Evolutionary conservation across 148 eudicot genomes (phyloP).

Genomic region (Rhododendron ovatum): DNA sequence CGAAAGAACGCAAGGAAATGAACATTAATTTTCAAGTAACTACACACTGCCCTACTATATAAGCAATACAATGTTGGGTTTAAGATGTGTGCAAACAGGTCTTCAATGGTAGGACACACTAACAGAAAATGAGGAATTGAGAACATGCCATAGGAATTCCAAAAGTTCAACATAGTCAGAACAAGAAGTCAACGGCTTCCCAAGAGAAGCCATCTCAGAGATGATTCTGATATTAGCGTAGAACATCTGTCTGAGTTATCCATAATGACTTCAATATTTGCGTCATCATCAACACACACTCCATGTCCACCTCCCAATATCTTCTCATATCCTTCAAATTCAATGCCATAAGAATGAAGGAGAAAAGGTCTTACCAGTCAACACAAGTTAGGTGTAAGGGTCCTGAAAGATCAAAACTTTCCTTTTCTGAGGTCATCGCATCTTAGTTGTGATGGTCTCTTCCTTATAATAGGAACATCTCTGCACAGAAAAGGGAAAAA

Average conservation of each 20-base stretch:
- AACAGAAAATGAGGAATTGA: not conserved
- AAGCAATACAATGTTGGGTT: not conserved
- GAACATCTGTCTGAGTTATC: not conserved
- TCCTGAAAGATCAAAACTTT: slow-evolving; percentile 54
- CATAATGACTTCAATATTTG: not conserved
- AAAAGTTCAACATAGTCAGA: not conserved
- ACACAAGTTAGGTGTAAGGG: slow-evolving; percentile 63
- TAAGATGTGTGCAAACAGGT: not conserved
- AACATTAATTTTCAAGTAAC: not conserved
- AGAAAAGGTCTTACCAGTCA: slow-evolving; percentile 58
- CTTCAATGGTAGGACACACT: not conserved
- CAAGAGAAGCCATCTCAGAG: not conserved
- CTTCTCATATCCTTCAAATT: not conserved
- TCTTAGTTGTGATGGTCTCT: not conserved
- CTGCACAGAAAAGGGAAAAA: not conserved
- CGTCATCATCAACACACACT: not conserved
- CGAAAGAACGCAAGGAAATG: not conserved
- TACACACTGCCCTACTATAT: not conserved
- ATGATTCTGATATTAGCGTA: not conserved
- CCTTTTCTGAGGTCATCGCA: slow-evolving; percentile 44
- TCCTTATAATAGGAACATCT: not conserved
- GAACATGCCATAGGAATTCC: not conserved
- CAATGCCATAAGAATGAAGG: not conserved
- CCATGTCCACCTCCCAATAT: not conserved
- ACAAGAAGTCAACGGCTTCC: not conserved